Base-by-base conservation (phyloP, 106 monocot species). In the Chionographis japonica region DNA sequence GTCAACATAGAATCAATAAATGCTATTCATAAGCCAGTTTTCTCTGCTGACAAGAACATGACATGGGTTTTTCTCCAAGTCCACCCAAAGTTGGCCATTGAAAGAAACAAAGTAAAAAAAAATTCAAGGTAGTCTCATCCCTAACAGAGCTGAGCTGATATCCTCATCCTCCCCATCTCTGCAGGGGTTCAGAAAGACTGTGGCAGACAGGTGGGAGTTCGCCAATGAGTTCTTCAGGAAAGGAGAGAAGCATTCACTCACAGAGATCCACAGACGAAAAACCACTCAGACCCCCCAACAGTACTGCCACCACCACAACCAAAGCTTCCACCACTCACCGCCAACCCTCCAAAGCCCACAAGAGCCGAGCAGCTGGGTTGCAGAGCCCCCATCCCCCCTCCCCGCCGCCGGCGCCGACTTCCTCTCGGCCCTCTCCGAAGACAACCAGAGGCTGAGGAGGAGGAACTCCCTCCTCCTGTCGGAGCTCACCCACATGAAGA, bases 111-210 rank as follows among this genome's bases (percentile, higher is more conserved):
- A 27, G 27, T 27, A 27, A 27, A n/a, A n/a, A n/a, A n/a, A n/a
- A 27, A 27, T 27, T 27, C 1, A 27, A 27, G 27, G 27, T 27
- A 27, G 27, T 27, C 27, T 27, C 27, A 27, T 27, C 27, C 27
- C 27, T 0, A 27, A 27, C 27, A 27, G 27, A 27, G 27, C 27
- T 27, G 27, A 27, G 35, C 20, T 60, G 38, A 15, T 40, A 60
- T 35, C 37, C 27, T 51, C 11, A 46, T 7, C 6, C 13, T 43
- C 37, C 7, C 41, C 36, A 37, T 50, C 20, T n/a, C 14, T 70
- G 64, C 74, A 94, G 94, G 94, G 94, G 12, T 94, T 94, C 72
- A 89, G 94, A 54, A 94, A 94, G 84, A 86, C 90, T 50, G 94
- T 84, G 9, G 82, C 89, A 63, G 94, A 94, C 39, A 82, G 86